Base-by-base conservation (phyloP, 139 green algal species). In the Microglena sp. region DNA sequence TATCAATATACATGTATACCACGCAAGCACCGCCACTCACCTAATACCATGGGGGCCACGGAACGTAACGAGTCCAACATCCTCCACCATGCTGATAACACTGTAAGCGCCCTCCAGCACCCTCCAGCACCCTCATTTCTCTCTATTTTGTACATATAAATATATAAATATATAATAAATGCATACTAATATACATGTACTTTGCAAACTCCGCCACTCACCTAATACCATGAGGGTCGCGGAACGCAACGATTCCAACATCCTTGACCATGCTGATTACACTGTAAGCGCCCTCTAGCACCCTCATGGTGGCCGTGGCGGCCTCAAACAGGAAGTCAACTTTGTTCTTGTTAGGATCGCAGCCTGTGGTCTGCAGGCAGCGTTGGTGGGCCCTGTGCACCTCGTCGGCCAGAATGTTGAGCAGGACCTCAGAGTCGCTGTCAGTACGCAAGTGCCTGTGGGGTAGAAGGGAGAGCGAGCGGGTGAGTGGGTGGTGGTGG, bases 381-480 rank as follows among this genome's bases (percentile, higher is more conserved):
- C 79, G 72, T 81, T 95, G 87, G 73, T 97, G 90, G 27, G 90
- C 87, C 22, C 90, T 75, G 81, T 95, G 87, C 57, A 98, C 90
- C 72, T 95, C 90, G 58, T 98, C 92, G 6, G 92, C 92, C 64
- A 96, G 80, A 28, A 99, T 79, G 72, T 99, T 98, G 40, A 99
- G 84, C 74, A 99, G 83, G 50, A 98, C 87, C 86, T 99, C 94
- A 2, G 77, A 90, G 83, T 99, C 94, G 4, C 76, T 90, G 56
- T 80, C 73, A 3, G 94, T 99, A 29, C 86, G 75, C 55, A 97
- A 66, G 76, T 93, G 86, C 55, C 92, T 75, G 72, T 77, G 45
- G 28, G 71, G 28, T 55, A 89, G 67, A 31, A n/a, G 50, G 64
- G 54, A 43, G 76, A 15, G 40, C 11, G 40, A 15, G 40, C 40